phyloP scores from a whole-genome alignment of 2,329 filamentous ascomycete species.

The Pyrenochaeta sp. region DNA sequence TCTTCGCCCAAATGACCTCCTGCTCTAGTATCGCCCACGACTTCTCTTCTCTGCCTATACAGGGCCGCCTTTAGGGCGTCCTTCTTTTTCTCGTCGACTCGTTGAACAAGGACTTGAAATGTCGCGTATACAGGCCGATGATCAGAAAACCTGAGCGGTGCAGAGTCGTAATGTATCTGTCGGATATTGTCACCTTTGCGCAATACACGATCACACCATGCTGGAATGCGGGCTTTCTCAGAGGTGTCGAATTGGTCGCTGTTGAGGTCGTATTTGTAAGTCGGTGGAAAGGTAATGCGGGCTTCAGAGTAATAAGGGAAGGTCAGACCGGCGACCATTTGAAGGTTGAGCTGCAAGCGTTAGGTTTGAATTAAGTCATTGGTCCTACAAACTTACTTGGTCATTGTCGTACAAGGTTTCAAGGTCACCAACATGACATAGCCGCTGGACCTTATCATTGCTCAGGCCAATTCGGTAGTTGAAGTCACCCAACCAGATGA shows the following conservation, averaged over 20 bases:
- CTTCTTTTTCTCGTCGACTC: constrained; percentile 78
- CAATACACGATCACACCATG: constrained; percentile 95
- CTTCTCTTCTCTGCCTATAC: constrained; percentile 72
- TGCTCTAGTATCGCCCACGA: constrained; percentile 71
- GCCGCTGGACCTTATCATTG: constrained; percentile 77
- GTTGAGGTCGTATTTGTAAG: constrained; percentile 94
- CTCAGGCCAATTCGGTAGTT: constrained; percentile 94
- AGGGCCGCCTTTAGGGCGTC: constrained; percentile 77
- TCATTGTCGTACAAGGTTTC: constrained; percentile 89
- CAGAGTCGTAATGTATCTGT: constrained; percentile 83
- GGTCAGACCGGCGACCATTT: constrained; percentile 91
- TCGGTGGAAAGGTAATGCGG: constrained; percentile 86
- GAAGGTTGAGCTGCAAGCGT: constrained; percentile 76
- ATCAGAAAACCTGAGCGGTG: constrained; percentile 88
- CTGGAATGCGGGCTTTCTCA: constrained; percentile 92
- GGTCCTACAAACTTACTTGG: constrained; percentile 65
- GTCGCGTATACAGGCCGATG: constrained; percentile 93
- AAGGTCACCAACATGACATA: constrained; percentile 77
- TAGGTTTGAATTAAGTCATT: constrained; percentile 22
- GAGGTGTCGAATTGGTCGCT: constrained; percentile 92
- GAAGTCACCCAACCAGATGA: constrained; percentile 95
- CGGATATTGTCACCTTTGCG: constrained; percentile 84
- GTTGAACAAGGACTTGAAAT: constrained; percentile 83
- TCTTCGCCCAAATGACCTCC: constrained; percentile 59
- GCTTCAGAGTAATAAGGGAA: constrained; percentile 95